Percentiles rank a stretch among this genome's conserved stretches.
phyloP scores from a whole-genome alignment of 106 monocot species.

The Apostasia shenzhenica region DNA sequence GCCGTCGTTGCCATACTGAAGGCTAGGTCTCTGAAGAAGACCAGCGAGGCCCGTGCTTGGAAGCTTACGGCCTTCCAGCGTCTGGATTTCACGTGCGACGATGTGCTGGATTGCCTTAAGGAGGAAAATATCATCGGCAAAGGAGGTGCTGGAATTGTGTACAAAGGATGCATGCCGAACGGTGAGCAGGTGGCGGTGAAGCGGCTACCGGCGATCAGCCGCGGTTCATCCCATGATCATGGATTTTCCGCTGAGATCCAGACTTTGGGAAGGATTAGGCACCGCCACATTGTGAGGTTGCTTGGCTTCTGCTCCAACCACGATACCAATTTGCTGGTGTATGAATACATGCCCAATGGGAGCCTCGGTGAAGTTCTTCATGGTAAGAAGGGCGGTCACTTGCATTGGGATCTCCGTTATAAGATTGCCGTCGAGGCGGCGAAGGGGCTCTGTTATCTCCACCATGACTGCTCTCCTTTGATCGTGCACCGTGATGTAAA shows the following conservation, averaged over 20 bases:
- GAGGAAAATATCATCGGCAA: conserved; percentile 88
- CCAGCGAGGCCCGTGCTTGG: conserved; percentile 55
- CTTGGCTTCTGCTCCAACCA: conserved; percentile 82
- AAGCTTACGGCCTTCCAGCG: conserved; percentile 85
- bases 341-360: conserved; percentile 92
- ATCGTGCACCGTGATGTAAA: conserved; percentile 88
- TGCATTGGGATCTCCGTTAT: conserved; percentile 75
- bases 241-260: conserved; percentile 91
- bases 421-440: conserved; percentile 82
- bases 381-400: conserved; percentile 72
- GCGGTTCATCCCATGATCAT: conserved; percentile 65
- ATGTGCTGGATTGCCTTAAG: conserved; percentile 57
- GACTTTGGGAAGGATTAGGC: conserved; percentile 74
- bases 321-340: conserved; percentile 72
- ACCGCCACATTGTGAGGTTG: conserved; percentile 80
- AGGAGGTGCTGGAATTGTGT: conserved; percentile 82
- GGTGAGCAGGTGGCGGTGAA: conserved; percentile 72
- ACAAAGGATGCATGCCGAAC: conserved; percentile 59
- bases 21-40: conserved; percentile 54
- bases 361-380: conserved; percentile 87
- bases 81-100: conserved; percentile 65
- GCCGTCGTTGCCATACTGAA: conserved; percentile 66
- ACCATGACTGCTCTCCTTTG: conserved; percentile 88
- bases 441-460: conserved; percentile 84
- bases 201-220: conserved; percentile 56